Conservation (phyloP, 768 basidiomycete genomes). For the Lyophyllum decastes region DNA sequence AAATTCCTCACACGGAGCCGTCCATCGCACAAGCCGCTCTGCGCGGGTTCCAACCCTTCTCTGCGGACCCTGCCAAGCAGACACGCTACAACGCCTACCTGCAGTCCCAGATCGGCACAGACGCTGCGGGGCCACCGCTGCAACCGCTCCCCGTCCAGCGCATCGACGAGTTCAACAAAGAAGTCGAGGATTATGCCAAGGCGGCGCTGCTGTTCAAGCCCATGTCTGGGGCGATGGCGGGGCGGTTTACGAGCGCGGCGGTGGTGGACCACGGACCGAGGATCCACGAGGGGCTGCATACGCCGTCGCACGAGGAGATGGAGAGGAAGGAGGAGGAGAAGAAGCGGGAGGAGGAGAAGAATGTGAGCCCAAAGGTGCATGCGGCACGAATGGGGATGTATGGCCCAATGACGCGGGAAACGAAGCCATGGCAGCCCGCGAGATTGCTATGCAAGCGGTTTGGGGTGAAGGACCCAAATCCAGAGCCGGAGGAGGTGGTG, state of each 20-base stretch:
- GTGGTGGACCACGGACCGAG: slow-evolving; percentile 68
- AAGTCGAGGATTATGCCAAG: slow-evolving; percentile 85
- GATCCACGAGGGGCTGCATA: slow-evolving; percentile 67
- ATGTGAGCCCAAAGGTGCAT: slow-evolving; percentile 74
- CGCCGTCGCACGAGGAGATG: slow-evolving; percentile 49
- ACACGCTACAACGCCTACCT: slow-evolving; percentile 85
- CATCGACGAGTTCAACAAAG: slow-evolving; percentile 73
- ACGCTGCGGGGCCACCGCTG: slow-evolving; percentile 47
- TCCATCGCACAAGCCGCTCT: slow-evolving; percentile 86
- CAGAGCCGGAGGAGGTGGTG: slow-evolving; percentile 45
- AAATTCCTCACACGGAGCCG: slow-evolving; percentile 65
- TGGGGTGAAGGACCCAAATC: slow-evolving; percentile 86
- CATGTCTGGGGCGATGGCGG: slow-evolving; percentile 89
- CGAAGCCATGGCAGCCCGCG: slow-evolving; percentile 77
- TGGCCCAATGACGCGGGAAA: slow-evolving; percentile 81
- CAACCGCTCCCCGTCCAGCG: slow-evolving; percentile 57
- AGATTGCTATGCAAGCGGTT: slow-evolving; percentile 90
- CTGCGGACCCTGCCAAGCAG: slow-evolving; percentile 75
- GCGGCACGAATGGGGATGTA: slow-evolving; percentile 91
- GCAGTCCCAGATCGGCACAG: slow-evolving; percentile 61
- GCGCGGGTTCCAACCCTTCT: slow-evolving; percentile 88
- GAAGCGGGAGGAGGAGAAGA: slow-evolving; percentile 48
- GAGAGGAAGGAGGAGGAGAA: slow-evolving; percentile 42
- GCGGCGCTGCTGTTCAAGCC: slow-evolving; percentile 91
- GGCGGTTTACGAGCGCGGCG: slow-evolving; percentile 85